phyloP scores from a whole-genome alignment of 345 rosid genomes.

The Raphanus raphanistrum region DNA sequence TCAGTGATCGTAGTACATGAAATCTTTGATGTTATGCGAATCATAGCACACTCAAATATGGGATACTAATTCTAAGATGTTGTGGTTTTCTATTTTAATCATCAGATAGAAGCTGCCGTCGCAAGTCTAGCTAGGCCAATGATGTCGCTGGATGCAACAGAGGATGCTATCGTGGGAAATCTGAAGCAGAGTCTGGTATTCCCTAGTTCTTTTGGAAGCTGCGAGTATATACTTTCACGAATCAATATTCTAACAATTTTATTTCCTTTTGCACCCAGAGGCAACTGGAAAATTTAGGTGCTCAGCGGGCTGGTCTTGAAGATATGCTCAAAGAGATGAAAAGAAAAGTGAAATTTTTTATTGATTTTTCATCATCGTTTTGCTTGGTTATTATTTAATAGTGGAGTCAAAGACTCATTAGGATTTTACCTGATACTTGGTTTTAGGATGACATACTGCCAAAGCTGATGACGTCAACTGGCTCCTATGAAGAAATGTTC shows the following conservation, averaged over 20 bases:
- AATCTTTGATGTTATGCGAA: conserved; percentile 4
- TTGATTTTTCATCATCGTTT: neutral
- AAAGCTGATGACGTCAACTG: conserved; percentile 85
- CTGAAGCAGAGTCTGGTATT: conserved; percentile 93
- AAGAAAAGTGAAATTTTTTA: conserved; percentile 62
- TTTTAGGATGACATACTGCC: conserved; percentile 95
- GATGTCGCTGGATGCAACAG: conserved; percentile 94
- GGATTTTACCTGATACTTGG: conserved; percentile 24
- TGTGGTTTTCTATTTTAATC: conserved; percentile 29
- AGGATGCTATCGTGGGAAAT: conserved; percentile 91
- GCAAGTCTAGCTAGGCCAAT: conserved; percentile 87
- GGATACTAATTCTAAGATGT: conserved; percentile 9
- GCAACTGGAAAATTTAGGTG: conserved; percentile 94
- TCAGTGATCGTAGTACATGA: neutral
- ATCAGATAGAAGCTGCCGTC: conserved; percentile 90
- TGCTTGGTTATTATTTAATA: conserved; percentile 12
- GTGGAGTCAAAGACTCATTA: conserved; percentile 16
- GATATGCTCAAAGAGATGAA: conserved; percentile 99
- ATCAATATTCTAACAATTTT: conserved; percentile 16
- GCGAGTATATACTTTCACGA: neutral
- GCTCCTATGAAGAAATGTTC: conserved; percentile 93
- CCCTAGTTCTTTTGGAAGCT: conserved; percentile 20
- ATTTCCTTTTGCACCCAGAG: conserved; percentile 55
- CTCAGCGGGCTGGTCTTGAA: conserved; percentile 97
- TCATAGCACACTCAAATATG: conserved; percentile 1